Conservation (phyloP, 352 stramenopile species). For the Phytopythium mirpurense region DNA sequence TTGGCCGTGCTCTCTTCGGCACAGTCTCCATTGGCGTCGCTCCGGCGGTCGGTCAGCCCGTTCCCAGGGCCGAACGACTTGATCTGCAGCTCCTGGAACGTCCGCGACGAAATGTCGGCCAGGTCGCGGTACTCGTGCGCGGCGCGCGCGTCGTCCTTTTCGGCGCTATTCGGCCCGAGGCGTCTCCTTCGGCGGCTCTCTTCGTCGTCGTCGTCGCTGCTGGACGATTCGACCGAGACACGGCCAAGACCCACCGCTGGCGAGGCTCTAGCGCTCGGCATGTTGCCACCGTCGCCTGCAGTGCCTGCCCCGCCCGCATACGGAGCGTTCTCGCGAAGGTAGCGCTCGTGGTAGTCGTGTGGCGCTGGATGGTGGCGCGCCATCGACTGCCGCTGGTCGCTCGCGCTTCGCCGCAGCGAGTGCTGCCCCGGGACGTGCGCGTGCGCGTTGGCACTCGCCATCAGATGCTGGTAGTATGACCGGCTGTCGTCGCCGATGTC, state of each 20-base stretch:
- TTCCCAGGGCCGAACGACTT: slow-evolving; percentile 18
- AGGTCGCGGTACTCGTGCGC: slow-evolving; percentile 45
- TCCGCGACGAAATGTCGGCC: slow-evolving; percentile 57
- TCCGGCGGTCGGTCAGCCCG: slow-evolving; percentile 10
- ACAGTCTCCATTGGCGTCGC: background rate
- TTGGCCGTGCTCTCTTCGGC: background rate
- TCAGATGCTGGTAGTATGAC: slow-evolving; percentile 4
- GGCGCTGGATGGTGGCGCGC: background rate
- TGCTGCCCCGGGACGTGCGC: background rate
- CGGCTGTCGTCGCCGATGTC: slow-evolving; percentile 7
- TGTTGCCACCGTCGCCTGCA: background rate
- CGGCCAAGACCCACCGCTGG: background rate
- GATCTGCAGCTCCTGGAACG: slow-evolving; percentile 58
- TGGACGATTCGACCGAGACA: slow-evolving; percentile 5
- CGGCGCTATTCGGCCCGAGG: background rate
- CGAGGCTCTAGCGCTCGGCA: background rate
- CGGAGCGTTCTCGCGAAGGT: background rate
- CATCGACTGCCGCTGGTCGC: slow-evolving; percentile 4
- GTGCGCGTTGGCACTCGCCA: background rate
- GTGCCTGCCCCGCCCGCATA: background rate
- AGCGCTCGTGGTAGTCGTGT: background rate
- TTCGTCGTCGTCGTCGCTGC: slow-evolving; percentile 10
- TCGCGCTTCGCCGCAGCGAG: slow-evolving; percentile 9
- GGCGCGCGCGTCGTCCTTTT: background rate
- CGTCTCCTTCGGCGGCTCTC: background rate